Percentiles rank a stretch among this genome's conserved stretches.
Conservation (phyloP, 2,329 filamentous ascomycete genomes). For the Scedosporium boydii region DNA sequence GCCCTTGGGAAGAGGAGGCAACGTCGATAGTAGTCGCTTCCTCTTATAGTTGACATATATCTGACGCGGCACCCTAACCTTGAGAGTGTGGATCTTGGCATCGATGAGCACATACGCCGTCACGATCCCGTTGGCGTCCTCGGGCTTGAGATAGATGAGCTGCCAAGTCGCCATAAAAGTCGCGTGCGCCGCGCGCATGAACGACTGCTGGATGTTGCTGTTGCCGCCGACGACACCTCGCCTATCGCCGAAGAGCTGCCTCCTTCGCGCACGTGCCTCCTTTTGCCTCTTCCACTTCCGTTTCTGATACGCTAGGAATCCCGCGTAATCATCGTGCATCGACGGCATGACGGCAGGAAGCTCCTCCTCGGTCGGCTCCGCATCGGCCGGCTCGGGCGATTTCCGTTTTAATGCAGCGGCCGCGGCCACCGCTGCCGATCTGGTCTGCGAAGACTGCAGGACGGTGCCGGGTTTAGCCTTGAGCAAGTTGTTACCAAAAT, state of each 20-base stretch:
- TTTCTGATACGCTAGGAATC: constrained; percentile 90
- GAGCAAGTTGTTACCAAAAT: constrained; percentile 59
- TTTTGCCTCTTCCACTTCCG: constrained; percentile 98
- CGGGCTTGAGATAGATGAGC: constrained; percentile 74
- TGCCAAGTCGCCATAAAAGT: constrained; percentile 94
- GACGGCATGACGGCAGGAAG: constrained; percentile 78
- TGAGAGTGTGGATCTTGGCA: constrained; percentile 79
- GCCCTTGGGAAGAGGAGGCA: constrained; percentile 68
- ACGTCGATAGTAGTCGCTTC: constrained; percentile 60
- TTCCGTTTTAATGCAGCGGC: constrained; percentile 57
- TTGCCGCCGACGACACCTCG: constrained; percentile 34
- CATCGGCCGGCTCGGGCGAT: constrained; percentile 57
- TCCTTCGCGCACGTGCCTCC: constrained; percentile 71
- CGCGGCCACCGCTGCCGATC: constrained; percentile 17
- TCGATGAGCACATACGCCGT: constrained; percentile 88
- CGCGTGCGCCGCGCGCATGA: constrained; percentile 85
- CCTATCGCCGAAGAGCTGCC: constrained; percentile 88
- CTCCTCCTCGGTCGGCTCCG: constrained; percentile 69
- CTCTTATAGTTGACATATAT: constrained; percentile 88
- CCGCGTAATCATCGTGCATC: constrained; percentile 76
- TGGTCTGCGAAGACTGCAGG: constrained; percentile 43
- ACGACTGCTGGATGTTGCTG: constrained; percentile 56
- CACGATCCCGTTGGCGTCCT: constrained; percentile 78
- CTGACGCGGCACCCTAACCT: constrained; percentile 79
- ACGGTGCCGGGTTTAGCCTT: constrained; percentile 52